A percentile compares a stretch with the other conserved stretches of the same genome.
phyloP scores from a whole-genome alignment of 2,329 filamentous ascomycete species.

The Aspergillus sp. region DNA sequence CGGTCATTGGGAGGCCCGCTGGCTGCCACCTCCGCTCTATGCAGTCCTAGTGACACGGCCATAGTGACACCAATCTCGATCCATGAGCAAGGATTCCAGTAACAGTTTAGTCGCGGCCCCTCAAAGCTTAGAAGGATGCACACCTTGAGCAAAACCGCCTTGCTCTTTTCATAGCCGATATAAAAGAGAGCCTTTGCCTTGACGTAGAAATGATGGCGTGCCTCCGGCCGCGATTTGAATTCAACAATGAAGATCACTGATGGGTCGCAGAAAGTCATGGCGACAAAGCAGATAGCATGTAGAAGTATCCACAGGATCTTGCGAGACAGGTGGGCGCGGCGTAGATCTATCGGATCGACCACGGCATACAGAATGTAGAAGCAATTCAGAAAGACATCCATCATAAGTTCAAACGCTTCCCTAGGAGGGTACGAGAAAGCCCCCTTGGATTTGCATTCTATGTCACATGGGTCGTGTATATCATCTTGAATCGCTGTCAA shows the following conservation, averaged over 20 bases:
- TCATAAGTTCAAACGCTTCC: neutral
- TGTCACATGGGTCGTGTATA: neutral
- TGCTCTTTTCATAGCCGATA: neutral
- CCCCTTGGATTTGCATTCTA: slow-evolving; percentile 1
- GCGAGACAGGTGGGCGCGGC: neutral
- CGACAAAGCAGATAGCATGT: slow-evolving; percentile 1
- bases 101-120: neutral
- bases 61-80: slow-evolving; percentile 1
- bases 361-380: slow-evolving; percentile 1
- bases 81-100: slow-evolving; percentile 5
- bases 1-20: neutral
- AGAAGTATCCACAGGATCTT: slow-evolving; percentile 1
- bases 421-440: neutral
- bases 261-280: neutral
- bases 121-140: slow-evolving; percentile 1
- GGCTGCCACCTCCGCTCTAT: neutral
- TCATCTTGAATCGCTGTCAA: neutral
- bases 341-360: neutral
- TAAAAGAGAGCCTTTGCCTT: slow-evolving; percentile 1
- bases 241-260: neutral
- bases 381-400: neutral
- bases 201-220: neutral
- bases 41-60: slow-evolving; percentile 2
- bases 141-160: neutral
- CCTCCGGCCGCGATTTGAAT: neutral